A percentile compares a stretch with the other conserved stretches of the same genome.
These are phyloP conservation scores for Chrysoporthe deuterocubensis DNA, from an alignment of 2,329 filamentous ascomycete genomes.

Conservation along the genomic window DNA sequence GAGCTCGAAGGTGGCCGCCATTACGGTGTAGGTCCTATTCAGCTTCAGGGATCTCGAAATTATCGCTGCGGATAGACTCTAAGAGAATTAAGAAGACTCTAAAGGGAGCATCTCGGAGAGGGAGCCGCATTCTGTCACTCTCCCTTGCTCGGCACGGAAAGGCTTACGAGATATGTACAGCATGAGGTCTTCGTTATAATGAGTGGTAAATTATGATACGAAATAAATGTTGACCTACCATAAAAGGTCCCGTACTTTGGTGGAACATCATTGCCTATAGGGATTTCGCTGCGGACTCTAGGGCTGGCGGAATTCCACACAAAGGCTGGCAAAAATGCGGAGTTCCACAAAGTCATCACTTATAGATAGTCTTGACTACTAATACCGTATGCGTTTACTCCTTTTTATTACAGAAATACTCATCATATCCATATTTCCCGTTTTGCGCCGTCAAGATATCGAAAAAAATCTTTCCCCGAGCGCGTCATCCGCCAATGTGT, in stretches of 20 bases:
- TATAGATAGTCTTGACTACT: neutral
- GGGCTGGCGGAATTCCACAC: constrained; percentile 24
- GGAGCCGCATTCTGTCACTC: neutral
- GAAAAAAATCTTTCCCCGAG: neutral
- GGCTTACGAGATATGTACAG: neutral
- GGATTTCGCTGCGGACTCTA: constrained; percentile 9
- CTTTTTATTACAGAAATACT: neutral
- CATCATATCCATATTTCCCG: too few relatives aligned
- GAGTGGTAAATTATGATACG: neutral
- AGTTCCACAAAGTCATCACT: neutral
- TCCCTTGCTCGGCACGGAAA: neutral
- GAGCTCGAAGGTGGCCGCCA: too few relatives aligned
- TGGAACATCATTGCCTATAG: neutral
- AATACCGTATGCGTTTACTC: too few relatives aligned
- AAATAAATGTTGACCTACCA: neutral
- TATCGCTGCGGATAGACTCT: too few relatives aligned
- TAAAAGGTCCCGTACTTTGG: neutral
- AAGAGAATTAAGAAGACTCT: neutral
- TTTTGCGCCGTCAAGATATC: neutral
- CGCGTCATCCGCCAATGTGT: neutral
- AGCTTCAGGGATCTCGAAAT: too few relatives aligned
- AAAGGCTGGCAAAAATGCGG: neutral
- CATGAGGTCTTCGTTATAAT: neutral
- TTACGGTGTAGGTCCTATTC: too few relatives aligned
- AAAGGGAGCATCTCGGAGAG: neutral